Evolutionary conservation across 768 basidiomycete genomes (phyloP).

Genomic region (Porpolomopsis calyptriformis): DNA sequence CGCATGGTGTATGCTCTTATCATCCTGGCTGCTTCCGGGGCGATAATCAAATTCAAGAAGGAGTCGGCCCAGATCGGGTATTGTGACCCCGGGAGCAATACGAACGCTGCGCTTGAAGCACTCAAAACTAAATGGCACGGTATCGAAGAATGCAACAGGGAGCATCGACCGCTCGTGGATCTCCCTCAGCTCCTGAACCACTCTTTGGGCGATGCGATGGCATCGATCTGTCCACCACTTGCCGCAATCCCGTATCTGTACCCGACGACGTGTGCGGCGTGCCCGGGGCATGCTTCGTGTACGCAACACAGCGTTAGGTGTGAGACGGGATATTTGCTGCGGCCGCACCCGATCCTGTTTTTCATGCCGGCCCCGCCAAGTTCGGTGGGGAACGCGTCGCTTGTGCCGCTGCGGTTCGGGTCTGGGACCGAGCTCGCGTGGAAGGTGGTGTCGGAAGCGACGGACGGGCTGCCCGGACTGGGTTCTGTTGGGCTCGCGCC

Average conservation of each 20-base stretch:
- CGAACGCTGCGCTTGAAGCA: slow-evolving; percentile 45
- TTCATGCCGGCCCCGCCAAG: slow-evolving; percentile 33
- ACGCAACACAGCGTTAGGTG: slow-evolving; percentile 47
- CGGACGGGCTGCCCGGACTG: slow-evolving; percentile 65
- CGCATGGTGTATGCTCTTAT: slow-evolving; percentile 34
- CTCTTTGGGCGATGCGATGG: slow-evolving; percentile 20
- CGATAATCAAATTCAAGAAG: slow-evolving; percentile 43
- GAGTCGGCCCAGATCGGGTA: slow-evolving; percentile 68
- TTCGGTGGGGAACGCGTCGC: slow-evolving; percentile 19
- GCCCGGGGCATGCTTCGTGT: slow-evolving; percentile 61
- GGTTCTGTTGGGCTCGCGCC: slow-evolving; percentile 73
- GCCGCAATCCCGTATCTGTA: slow-evolving; percentile 44
- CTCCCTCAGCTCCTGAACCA: slow-evolving; percentile 9
- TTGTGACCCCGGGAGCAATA: slow-evolving; percentile 55
- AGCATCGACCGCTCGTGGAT: slow-evolving; percentile 41
- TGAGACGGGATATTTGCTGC: slow-evolving; percentile 56
- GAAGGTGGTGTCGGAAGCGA: slow-evolving; percentile 34
- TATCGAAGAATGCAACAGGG: slow-evolving; percentile 44
- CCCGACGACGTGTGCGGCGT: slow-evolving; percentile 60
- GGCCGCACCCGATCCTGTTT: slow-evolving; percentile 48
- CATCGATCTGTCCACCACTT: slow-evolving; percentile 48
- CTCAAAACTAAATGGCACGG: slow-evolving; percentile 36
- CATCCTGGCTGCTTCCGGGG: slow-evolving; percentile 23
- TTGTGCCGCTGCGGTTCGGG: slow-evolving; percentile 27
- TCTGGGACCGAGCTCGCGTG: slow-evolving; percentile 32